Evolutionary conservation across 83 land plant species (phyloP).

Genomic region (Picea abies): DNA sequence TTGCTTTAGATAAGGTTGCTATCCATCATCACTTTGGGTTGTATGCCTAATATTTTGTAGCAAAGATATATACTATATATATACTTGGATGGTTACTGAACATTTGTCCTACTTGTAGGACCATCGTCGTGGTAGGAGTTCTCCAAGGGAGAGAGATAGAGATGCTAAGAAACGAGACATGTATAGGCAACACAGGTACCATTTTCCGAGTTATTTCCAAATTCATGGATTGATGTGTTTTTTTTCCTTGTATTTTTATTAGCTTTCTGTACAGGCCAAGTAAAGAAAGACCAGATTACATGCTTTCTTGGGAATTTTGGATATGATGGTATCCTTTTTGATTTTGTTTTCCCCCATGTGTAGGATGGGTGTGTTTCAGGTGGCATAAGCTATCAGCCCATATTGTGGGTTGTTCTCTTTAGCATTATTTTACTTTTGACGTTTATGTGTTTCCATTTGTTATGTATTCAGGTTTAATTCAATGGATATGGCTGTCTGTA

Average conservation of each 20-base stretch:
- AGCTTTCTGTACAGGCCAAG: neutral
- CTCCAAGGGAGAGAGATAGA: slow-evolving; percentile 71
- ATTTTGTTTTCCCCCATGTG: neutral
- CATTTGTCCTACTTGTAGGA: slow-evolving; percentile 33
- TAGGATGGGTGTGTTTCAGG: too few species aligned
- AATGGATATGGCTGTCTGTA: too few species aligned
- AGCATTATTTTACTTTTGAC: too few species aligned
- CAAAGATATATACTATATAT: neutral
- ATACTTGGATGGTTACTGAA: neutral
- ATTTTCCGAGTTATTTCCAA: neutral
- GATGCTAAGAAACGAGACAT: slow-evolving; percentile 62
- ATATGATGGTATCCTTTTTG: neutral
- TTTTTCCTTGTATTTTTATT: neutral
- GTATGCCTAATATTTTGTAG: neutral
- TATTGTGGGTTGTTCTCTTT: too few species aligned
- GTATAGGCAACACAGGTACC: slow-evolving; percentile 18
- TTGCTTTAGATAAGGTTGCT: slow-evolving; percentile 51
- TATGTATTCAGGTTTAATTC: too few species aligned
- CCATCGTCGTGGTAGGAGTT: slow-evolving; percentile 63
- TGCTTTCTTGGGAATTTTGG: neutral
- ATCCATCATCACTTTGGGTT: neutral
- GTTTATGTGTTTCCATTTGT: too few species aligned
- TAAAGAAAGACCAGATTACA: neutral
- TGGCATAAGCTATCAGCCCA: too few species aligned
- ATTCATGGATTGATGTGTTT: neutral